A percentile compares a stretch with the other conserved stretches of the same genome.
These are phyloP conservation scores for Silene coronaria DNA, from an alignment of 179 eudicot species.

Conservation along the genomic window DNA sequence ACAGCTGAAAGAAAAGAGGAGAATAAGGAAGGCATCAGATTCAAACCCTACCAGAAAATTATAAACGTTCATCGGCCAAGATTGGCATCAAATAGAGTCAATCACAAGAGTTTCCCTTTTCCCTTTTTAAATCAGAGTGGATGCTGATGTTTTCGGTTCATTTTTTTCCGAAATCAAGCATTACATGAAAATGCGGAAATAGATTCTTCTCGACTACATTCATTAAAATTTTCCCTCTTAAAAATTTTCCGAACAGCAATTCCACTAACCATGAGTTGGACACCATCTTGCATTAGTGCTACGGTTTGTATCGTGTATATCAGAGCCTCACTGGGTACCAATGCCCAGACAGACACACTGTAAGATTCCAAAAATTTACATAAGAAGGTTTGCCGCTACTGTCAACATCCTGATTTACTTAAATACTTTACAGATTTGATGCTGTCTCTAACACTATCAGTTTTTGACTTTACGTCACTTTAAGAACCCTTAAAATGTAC, in stretches of 20 bases:
- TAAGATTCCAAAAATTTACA: conserved; percentile 5
- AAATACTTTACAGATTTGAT: conserved; percentile 23
- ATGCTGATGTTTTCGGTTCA: conserved; percentile 3
- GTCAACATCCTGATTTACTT: conserved; percentile 21
- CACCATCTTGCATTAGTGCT: conserved; percentile 4
- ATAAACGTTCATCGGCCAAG: conserved; percentile 27
- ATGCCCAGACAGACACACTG: neutral
- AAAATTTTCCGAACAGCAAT: neutral
- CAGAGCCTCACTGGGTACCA: neutral
- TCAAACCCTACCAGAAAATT: conserved; percentile 30
- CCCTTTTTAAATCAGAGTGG: neutral
- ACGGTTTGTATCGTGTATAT: neutral
- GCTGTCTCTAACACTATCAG: conserved; percentile 20
- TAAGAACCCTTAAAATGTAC: neutral
- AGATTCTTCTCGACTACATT: neutral
- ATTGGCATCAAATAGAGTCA: conserved; percentile 33
- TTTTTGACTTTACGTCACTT: conserved; percentile 16
- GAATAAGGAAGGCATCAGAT: conserved; percentile 35
- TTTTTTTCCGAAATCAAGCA: conserved; percentile 20
- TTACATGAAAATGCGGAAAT: neutral
- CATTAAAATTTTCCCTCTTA: neutral
- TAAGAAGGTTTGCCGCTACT: conserved; percentile 16
- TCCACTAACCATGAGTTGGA: conserved; percentile 11
- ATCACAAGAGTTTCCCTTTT: conserved; percentile 15
- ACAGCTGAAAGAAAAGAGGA: neutral